Conservation (phyloP, 2,329 filamentous ascomycete species). For the Emericellopsis atlantica region DNA sequence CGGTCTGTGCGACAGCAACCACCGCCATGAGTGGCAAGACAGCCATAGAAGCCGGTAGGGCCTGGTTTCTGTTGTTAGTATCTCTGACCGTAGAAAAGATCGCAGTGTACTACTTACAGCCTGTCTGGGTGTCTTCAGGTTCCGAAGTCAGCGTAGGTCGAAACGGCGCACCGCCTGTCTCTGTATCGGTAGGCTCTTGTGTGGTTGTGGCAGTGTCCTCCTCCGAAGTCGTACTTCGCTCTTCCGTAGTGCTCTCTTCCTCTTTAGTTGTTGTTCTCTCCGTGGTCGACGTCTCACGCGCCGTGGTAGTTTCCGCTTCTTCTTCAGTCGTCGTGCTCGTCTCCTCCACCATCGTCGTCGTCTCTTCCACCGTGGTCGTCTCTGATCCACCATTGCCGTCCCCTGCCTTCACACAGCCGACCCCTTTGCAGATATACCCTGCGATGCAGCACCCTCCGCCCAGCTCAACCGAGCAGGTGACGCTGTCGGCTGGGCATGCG, state of each 20-base stretch:
- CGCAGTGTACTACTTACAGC: slow-evolving; percentile 30
- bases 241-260: slow-evolving; percentile 6
- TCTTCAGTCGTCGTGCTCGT: background rate
- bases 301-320: slow-evolving; percentile 10
- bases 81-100: no score
- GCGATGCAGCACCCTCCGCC: slow-evolving; percentile 69
- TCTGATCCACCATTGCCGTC: background rate
- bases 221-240: slow-evolving; percentile 5
- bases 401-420: slow-evolving; percentile 43
- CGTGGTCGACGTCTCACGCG: slow-evolving; percentile 6
- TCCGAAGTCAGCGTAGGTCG: slow-evolving; percentile 23
- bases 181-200: slow-evolving; percentile 18
- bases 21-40: slow-evolving; percentile 70
- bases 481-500: slow-evolving; percentile 47
- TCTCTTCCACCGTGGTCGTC: background rate
- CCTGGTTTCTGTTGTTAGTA: no score
- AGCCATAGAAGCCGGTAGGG: slow-evolving; percentile 86
- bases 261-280: slow-evolving; percentile 8
- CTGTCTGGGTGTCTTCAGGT: slow-evolving; percentile 15
- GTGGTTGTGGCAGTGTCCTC: slow-evolving; percentile 9
- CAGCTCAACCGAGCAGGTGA: slow-evolving; percentile 48
- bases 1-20: slow-evolving; percentile 80
- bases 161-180: slow-evolving; percentile 30
- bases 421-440: slow-evolving; percentile 55
- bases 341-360: background rate